phyloP scores from a whole-genome alignment of 2,329 filamentous ascomycete species.

The Ramularia endophylla region DNA sequence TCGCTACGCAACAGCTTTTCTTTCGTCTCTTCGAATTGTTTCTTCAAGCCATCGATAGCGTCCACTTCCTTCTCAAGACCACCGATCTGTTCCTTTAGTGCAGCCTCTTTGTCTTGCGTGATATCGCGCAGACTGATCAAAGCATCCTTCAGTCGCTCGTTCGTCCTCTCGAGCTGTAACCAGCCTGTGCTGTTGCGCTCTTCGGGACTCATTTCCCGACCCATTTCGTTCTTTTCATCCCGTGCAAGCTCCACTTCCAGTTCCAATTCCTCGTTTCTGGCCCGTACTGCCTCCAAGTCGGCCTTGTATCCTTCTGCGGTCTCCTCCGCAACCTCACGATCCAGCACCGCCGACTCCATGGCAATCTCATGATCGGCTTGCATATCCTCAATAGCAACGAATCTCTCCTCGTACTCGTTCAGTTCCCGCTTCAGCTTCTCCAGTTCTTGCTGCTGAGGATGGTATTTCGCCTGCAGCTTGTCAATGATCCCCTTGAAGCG shows the following conservation, averaged over 20 bases:
- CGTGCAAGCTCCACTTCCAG: constrained; percentile 80
- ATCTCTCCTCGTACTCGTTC: constrained; percentile 65
- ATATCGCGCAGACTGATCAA: constrained; percentile 79
- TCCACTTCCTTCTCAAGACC: constrained; percentile 36
- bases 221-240: constrained; percentile 80
- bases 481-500: constrained; percentile 80
- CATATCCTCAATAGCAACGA: constrained; percentile 64
- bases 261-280: constrained; percentile 75
- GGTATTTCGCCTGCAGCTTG: constrained; percentile 83
- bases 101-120: constrained; percentile 75
- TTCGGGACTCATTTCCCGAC: constrained; percentile 79
- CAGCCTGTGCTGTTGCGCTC: constrained; percentile 82
- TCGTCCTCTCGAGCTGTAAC: constrained; percentile 86
- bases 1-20: constrained; percentile 69
- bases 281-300: constrained; percentile 71
- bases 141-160: constrained; percentile 80
- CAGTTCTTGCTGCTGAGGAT: constrained; percentile 76
- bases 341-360: constrained; percentile 79
- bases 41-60: constrained; percentile 38
- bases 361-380: constrained; percentile 81
- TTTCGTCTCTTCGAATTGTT: constrained; percentile 63
- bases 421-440: constrained; percentile 68
- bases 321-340: constrained; percentile 95
- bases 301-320: constrained; percentile 74
- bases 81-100: constrained; percentile 60